phyloP scores from a whole-genome alignment of 768 basidiomycete species.

The Pleurotus citrinopileatus region DNA sequence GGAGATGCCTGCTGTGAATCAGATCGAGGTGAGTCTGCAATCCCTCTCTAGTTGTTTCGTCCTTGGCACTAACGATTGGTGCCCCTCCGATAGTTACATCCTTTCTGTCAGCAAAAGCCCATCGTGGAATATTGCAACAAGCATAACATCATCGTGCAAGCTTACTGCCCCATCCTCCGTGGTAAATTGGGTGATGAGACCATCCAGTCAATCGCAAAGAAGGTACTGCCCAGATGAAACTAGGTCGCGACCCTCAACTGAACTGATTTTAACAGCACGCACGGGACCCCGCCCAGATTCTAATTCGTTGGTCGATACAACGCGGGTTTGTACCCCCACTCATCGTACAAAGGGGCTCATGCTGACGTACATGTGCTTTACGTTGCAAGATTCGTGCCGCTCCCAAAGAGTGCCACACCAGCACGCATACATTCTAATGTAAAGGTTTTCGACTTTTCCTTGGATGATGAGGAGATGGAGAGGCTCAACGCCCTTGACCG shows the following conservation, averaged over 20 bases:
- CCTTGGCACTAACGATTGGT: conserved; percentile 8
- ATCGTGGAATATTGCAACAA: conserved; percentile 73
- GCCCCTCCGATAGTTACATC: conserved; percentile 59
- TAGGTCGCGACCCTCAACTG: background rate
- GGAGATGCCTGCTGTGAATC: conserved; percentile 72
- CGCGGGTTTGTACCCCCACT: conserved; percentile 48
- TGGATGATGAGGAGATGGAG: conserved; percentile 60
- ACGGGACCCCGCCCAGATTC: conserved; percentile 72
- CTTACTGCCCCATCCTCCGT: conserved; percentile 75
- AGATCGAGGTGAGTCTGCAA: conserved; percentile 62
- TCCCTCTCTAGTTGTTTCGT: background rate
- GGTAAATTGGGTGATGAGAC: conserved; percentile 54
- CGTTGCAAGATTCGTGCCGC: conserved; percentile 63
- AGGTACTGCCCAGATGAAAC: conserved; percentile 53
- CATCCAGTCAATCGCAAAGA: conserved; percentile 52
- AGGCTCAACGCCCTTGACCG: conserved; percentile 65
- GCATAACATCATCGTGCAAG: conserved; percentile 62
- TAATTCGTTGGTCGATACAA: conserved; percentile 89
- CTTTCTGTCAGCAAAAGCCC: conserved; percentile 75
- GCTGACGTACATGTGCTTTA: too few species aligned
- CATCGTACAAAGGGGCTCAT: background rate
- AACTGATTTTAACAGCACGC: conserved; percentile 37
- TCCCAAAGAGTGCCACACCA: conserved; percentile 77
- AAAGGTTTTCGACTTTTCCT: conserved; percentile 71
- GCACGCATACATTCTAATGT: conserved; percentile 70